Evolutionary conservation across 2,329 filamentous ascomycete genomes (phyloP).

Genomic region (Ophiostoma himal-ulmi): DNA sequence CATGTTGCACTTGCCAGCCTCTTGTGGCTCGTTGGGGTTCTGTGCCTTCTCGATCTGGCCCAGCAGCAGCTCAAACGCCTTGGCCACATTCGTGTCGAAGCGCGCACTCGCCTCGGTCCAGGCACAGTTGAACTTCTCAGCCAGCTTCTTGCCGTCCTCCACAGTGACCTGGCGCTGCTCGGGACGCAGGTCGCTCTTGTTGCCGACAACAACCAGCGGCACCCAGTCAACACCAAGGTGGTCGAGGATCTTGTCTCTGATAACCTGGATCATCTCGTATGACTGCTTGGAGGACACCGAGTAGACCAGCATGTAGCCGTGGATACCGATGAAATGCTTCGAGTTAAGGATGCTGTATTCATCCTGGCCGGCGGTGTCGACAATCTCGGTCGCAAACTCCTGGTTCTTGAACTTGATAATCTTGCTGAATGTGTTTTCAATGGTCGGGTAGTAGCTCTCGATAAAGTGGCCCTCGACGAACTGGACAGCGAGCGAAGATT

Average conservation of each 20-base stretch:
- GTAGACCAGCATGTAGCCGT: conserved; percentile 98
- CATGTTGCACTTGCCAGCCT: conserved; percentile 71
- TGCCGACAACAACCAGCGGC: conserved; percentile 89
- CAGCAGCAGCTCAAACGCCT: conserved; percentile 91
- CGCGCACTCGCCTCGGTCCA: conserved; percentile 93
- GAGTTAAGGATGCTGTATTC: conserved; percentile 98
- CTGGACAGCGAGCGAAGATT: conserved; percentile 93
- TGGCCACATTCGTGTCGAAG: conserved; percentile 88
- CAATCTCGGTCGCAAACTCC: conserved; percentile 93
- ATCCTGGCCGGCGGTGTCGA: conserved; percentile 97
- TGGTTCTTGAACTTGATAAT: conserved; percentile 88
- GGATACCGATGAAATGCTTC: conserved; percentile 98
- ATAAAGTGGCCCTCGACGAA: conserved; percentile 98
- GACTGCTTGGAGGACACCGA: conserved; percentile 91
- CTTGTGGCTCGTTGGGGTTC: conserved; percentile 78
- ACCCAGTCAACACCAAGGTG: conserved; percentile 91
- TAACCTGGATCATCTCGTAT: conserved; percentile 95
- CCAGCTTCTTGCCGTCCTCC: conserved; percentile 78
- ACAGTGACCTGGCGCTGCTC: conserved; percentile 86
- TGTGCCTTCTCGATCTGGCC: conserved; percentile 91
- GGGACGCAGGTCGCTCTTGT: conserved; percentile 89
- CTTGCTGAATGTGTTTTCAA: conserved; percentile 98
- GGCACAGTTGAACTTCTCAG: conserved; percentile 81
- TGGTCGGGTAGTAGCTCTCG: conserved; percentile 97
- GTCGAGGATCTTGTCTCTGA: conserved; percentile 94